A percentile compares a stretch with the other conserved stretches of the same genome.
These are phyloP conservation scores for Lepidopterella palustris DNA, from an alignment of 495 filamentous ascomycete genomes.

Conservation along the genomic window DNA sequence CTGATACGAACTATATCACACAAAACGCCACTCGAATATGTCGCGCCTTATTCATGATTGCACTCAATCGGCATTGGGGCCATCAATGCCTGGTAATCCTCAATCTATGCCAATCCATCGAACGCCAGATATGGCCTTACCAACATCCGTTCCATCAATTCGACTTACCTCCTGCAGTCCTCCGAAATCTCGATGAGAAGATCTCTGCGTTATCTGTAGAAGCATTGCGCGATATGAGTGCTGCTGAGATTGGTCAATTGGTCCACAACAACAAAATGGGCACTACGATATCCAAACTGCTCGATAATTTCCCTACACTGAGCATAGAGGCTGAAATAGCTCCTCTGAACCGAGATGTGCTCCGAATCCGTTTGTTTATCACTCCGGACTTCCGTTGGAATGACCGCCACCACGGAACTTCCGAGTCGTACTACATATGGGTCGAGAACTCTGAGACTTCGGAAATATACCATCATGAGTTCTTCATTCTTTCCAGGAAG, in stretches of 20 bases:
- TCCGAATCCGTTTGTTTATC: slow-evolving; percentile 77
- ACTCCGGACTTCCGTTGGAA: slow-evolving; percentile 94
- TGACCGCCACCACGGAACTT: slow-evolving; percentile 86
- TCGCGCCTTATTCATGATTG: slow-evolving; percentile 93
- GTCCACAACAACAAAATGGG: slow-evolving; percentile 90
- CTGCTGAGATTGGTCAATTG: slow-evolving; percentile 80
- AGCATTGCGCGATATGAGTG: slow-evolving; percentile 81
- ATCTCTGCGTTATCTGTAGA: slow-evolving; percentile 68
- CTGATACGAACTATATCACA: slow-evolving; percentile 88
- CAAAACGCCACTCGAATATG: slow-evolving; percentile 95
- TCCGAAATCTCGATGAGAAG: slow-evolving; percentile 76
- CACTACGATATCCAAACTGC: slow-evolving; percentile 65
- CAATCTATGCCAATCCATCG: slow-evolving; percentile 90
- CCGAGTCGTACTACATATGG: slow-evolving; percentile 97
- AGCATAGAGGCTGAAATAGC: slow-evolving; percentile 90
- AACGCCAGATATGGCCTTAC: slow-evolving; percentile 86
- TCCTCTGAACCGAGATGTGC: slow-evolving; percentile 87
- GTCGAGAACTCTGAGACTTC: slow-evolving; percentile 97
- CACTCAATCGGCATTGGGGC: slow-evolving; percentile 88
- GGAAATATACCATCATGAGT: slow-evolving; percentile 97
- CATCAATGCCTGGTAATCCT: slow-evolving; percentile 85
- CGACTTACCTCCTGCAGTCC: slow-evolving; percentile 73
- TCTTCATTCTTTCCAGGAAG: slow-evolving; percentile 81
- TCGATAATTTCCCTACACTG: slow-evolving; percentile 88
- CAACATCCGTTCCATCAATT: slow-evolving; percentile 96